Base-by-base conservation (phyloP, 768 basidiomycete genomes). In the Tricholoma saponaceum region DNA sequence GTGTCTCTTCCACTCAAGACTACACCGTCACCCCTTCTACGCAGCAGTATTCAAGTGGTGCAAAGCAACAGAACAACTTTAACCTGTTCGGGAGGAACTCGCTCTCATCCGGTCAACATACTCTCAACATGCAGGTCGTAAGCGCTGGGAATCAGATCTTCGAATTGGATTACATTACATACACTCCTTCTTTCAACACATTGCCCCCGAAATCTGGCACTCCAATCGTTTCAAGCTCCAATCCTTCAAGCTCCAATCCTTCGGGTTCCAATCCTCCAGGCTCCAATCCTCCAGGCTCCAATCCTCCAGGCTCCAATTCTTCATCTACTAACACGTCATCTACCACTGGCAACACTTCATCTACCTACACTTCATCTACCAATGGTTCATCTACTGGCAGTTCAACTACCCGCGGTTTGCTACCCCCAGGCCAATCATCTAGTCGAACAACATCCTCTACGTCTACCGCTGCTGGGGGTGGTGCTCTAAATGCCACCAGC, bases 81-180 rank as follows among this genome's bases (percentile, higher is more conserved):
- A n/a, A 26, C 0, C 28, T 39, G 4, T 41, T 41, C 37, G 14
- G 9, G n/a, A 41, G 2, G 18, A 20, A 60, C 41, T 62, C 61
- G n/a, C 58, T 69, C 3, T 52, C 52, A 1, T 26, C 63, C 10
- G 68, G 67, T 20, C 56, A 66, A 44, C 69, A 70, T 33, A 69
- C 65, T 0, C 60, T 72, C 28, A 49, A 56, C 6, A 66, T 69
- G 14, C 64, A 64, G 18, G 35, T 70, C 28, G 62, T 59, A 1
- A 60, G 58, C 7, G 66, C 64, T 54, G 37, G 62, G 23, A 67
- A 67, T 44, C 66, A 66, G 43, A 62, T 63, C 0, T 66, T 68
- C 28, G 52, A 56, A 3, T 58, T 72, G 23, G 70, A 72, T 54
- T 72, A 70, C 37, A 57, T 72, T 44, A 56, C 65, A 16, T 70